A percentile compares a stretch with the other conserved stretches of the same genome.
Conservation (phyloP, 805 yeast genomes). For the Ogataea parapolymorpha region DNA sequence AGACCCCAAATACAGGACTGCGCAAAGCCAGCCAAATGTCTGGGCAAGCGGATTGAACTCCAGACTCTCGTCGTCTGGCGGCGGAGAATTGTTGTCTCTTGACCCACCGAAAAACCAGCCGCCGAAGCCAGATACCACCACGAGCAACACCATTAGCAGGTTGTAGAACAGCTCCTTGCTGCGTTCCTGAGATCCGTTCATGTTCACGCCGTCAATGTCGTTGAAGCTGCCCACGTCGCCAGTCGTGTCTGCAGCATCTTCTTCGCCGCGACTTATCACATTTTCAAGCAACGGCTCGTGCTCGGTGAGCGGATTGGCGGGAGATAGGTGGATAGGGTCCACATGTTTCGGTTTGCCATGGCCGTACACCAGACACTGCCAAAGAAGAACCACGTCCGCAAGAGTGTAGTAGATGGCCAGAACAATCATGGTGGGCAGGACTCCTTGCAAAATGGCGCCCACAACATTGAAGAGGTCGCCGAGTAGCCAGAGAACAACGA, state of each 20-base stretch:
- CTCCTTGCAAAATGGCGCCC: conserved; percentile 87
- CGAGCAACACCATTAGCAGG: conserved; percentile 57
- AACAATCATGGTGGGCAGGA: conserved; percentile 90
- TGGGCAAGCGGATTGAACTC: conserved; percentile 79
- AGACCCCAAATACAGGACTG: conserved; percentile 75
- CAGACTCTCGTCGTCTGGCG: conserved; percentile 40
- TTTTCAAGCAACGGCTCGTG: conserved; percentile 58
- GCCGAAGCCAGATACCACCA: conserved; percentile 73
- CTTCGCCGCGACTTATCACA: conserved; percentile 44
- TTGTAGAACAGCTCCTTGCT: conserved; percentile 31
- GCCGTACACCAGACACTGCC: conserved; percentile 83
- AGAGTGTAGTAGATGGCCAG: conserved; percentile 89
- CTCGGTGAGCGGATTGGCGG: conserved; percentile 80
- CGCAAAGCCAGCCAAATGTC: conserved; percentile 80
- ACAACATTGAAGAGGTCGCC: conserved; percentile 93
- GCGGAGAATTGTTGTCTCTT: conserved; percentile 33
- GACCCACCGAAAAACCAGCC: conserved; percentile 70
- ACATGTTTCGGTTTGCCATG: conserved; percentile 47
- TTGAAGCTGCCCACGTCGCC: conserved; percentile 28
- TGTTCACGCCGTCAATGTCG: conserved; percentile 32
- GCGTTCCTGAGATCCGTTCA: conserved; percentile 15
- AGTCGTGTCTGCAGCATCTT: conserved; percentile 16
- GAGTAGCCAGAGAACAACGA: conserved; percentile 85
- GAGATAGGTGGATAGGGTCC: conserved; percentile 78
- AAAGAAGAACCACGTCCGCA: conserved; percentile 80